Evolutionary conservation across 768 basidiomycete species (phyloP), one percentile per base, ranked within the genome.

Genomic region (Kockovaella imperatae): DNA sequence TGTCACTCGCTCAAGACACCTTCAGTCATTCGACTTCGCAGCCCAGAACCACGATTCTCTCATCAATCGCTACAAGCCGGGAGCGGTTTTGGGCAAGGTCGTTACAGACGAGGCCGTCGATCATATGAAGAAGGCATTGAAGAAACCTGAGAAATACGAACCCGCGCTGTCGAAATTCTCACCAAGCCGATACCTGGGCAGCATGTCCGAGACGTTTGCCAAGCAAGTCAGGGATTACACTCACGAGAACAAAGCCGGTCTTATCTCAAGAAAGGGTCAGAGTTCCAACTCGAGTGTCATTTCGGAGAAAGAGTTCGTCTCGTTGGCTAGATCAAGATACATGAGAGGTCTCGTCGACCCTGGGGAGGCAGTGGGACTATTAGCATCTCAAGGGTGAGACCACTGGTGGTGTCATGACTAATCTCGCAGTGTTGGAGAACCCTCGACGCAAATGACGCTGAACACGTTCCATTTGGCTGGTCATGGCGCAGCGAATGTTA

Each of bases 401-500:
- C 26, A 6, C 11, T 42, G 5, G 15, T 32, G 15, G 1, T 1
- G 40, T 40, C 23, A 35, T 36, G 26, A 50, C 34, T 15, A 14
- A 13, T 3, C 17, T 23, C 17, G 6, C 51, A 97, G 95, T 74
- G 81, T 99, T 35, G 95, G 95, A 43, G 95, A 99, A 71, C 95
- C 95, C 4, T 99, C 95, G 14, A 99, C 95, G 0, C 95, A 99
- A 70, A 99, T 99, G 95, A 99, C 95, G 7, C 74, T 99, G 54
- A 99, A 99, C 69, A 99, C 95, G 11, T 99, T 99, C 80, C 95
- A 99, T 75, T 91, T 99, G 64, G 95, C 95, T 59, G 93, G 93
- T 55, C 95, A 97, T 66, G 93, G 95, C 73, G 95, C 95, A 50
- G 95, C 95, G 34, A 99, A 99, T 69, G 95, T 99, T 52, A 99